Conservation (phyloP, 371 early-diverging fungal species). For the Mucor irregularis region DNA sequence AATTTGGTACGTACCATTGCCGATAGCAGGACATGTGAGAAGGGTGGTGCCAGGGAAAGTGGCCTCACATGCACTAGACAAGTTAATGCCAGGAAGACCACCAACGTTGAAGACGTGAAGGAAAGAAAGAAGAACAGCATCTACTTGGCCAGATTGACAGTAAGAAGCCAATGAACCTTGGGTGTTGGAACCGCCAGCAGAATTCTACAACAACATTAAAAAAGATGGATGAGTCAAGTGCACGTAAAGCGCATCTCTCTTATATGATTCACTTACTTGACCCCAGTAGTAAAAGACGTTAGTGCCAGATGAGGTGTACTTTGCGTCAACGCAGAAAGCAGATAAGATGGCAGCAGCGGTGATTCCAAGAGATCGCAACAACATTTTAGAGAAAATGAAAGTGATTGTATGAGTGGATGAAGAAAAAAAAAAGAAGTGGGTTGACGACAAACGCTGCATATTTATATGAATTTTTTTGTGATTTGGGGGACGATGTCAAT, state of each 20-base stretch:
- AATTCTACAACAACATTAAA: constrained; percentile 23
- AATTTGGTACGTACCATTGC: constrained; percentile 26
- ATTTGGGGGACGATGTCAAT: no score
- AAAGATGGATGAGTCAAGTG: background rate
- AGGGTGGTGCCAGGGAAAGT: constrained; percentile 53
- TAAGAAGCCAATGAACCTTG: constrained; percentile 54
- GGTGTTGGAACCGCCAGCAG: constrained; percentile 23
- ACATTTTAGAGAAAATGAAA: background rate
- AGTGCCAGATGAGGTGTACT: constrained; percentile 5
- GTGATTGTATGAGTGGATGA: background rate
- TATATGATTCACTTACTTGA: constrained; percentile 13
- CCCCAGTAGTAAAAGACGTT: constrained; percentile 38
- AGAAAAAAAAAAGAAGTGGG: background rate
- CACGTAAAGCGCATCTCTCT: background rate
- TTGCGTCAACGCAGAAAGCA: constrained; percentile 16
- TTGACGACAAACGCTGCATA: no score
- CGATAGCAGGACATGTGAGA: constrained; percentile 61
- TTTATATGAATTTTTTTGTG: no score
- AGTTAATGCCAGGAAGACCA: constrained; percentile 50
- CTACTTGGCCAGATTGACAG: constrained; percentile 52
- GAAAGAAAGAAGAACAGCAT: constrained; percentile 63
- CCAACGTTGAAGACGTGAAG: constrained; percentile 56
- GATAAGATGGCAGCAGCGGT: constrained; percentile 1
- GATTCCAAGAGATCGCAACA: constrained; percentile 6
- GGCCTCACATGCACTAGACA: constrained; percentile 62